Conservation (phyloP, 2,329 filamentous ascomycete genomes). For the Pseudofabraea citricarpa region DNA sequence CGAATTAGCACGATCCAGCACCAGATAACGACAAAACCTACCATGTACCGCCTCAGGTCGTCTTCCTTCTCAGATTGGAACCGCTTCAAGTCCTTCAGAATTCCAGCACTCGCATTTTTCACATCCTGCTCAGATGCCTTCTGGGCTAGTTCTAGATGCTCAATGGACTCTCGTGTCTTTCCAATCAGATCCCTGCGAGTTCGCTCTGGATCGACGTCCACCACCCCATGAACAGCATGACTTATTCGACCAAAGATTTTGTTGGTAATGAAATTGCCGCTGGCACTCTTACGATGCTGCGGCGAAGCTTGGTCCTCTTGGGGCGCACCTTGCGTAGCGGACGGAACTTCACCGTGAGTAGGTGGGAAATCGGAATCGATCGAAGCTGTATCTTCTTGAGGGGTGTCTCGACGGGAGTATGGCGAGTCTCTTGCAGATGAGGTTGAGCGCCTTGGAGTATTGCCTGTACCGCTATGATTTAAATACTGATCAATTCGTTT, state of each 20-base stretch:
- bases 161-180: slow-evolving; percentile 86
- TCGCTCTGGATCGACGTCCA: slow-evolving; percentile 91
- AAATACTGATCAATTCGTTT: slow-evolving; percentile 92
- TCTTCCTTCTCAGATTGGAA: slow-evolving; percentile 97
- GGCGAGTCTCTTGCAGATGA: slow-evolving; percentile 48
- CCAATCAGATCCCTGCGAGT: slow-evolving; percentile 90
- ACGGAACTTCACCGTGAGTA: slow-evolving; percentile 74
- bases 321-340: slow-evolving; percentile 68
- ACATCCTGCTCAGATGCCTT: slow-evolving; percentile 87
- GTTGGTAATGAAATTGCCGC: slow-evolving; percentile 84
- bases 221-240: slow-evolving; percentile 93
- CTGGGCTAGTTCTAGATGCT: slow-evolving; percentile 83
- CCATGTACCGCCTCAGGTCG: slow-evolving; percentile 92
- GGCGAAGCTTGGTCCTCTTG: slow-evolving; percentile 40
- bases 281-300: slow-evolving; percentile 73
- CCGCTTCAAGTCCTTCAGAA: slow-evolving; percentile 82
- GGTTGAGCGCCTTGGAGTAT: slow-evolving; percentile 63
- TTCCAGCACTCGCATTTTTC: slow-evolving; percentile 83
- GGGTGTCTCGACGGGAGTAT: slow-evolving; percentile 44
- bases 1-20: slow-evolving; percentile 7
- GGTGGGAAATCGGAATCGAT: slow-evolving; percentile 96
- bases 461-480: slow-evolving; percentile 60
- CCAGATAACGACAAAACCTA: slow-evolving; percentile 41
- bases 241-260: slow-evolving; percentile 95
- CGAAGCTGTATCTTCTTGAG: slow-evolving; percentile 74